These are phyloP conservation scores for Kodamaea sagamina DNA, from an alignment of 805 yeast genomes.

Conservation along the genomic window DNA sequence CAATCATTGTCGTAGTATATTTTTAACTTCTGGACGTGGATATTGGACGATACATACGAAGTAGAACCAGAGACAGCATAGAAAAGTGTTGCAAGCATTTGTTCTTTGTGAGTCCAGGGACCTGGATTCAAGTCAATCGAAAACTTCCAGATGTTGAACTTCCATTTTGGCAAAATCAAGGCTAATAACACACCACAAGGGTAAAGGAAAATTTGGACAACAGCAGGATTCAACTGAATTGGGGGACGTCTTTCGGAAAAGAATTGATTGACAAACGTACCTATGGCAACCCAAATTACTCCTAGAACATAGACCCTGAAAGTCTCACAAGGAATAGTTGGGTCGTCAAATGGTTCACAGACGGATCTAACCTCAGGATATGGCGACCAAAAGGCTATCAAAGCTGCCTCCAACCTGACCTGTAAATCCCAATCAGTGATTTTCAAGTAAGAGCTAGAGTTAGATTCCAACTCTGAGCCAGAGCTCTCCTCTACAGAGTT, in stretches of 20 bases:
- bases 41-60: conserved; percentile 20
- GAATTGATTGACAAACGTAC: conserved; percentile 56
- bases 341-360: conserved; percentile 54
- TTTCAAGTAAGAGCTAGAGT: conserved; percentile 18
- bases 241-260: conserved; percentile 56
- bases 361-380: conserved; percentile 41
- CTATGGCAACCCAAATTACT: conserved; percentile 51
- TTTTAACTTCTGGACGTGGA: conserved; percentile 17
- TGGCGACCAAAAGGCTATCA: conserved; percentile 43
- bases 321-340: conserved; percentile 50
- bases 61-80: conserved; percentile 35
- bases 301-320: conserved; percentile 57
- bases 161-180: conserved; percentile 40
- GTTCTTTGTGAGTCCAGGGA: conserved; percentile 66
- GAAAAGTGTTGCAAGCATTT: conserved; percentile 58
- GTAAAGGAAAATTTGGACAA: conserved; percentile 48
- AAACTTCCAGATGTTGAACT: conserved; percentile 31
- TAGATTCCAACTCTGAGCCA: conserved; percentile 1
- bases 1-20: conserved; percentile 27
- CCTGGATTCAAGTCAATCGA: conserved; percentile 55
- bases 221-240: conserved; percentile 43
- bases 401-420: conserved; percentile 38
- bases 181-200: conserved; percentile 44
- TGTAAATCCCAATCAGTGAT: conserved; percentile 37
- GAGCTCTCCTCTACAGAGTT: background rate